Evolutionary conservation across 2,329 filamentous ascomycete species (phyloP), one percentile per base, ranked within the genome.

Genomic region (Oidium heveae): DNA sequence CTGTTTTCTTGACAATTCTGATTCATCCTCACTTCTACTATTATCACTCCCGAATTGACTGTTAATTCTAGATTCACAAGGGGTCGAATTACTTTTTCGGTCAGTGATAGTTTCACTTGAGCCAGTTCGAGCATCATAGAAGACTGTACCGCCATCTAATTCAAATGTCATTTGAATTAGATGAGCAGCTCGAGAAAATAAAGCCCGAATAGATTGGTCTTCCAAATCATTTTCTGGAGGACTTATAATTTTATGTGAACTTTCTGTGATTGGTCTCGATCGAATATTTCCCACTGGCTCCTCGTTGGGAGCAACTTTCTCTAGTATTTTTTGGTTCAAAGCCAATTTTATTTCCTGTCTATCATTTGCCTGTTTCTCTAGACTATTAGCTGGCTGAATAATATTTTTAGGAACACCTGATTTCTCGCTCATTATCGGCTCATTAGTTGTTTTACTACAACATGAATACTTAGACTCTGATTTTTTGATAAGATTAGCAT

Each of bases 131-230:
- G 62, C 63, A 58, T 65, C 63, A 52, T 63, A 64, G 41, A 66
- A 66, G 2, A 66, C 57, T 15, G 59, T 59, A 1, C 63, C 63
- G 1, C 64, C 64, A 53, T 66, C 63, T 7, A 66, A 60, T 52
- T 66, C 64, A 20, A 65, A 64, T 1, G 63, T 59, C 52, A 65
- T 63, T 34, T 63, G 56, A 16, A 66, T 65, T 1, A 66, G 54
- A 52, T 65, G 64, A 7, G 61, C 59, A 5, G 64, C 64, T n/a
- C 64, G 58, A 15, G 63, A 64, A 52, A 64, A 63, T 4, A 66
- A 34, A 1, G 58, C 9, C 52, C 60, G 61, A 54, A 63, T 58
- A 4, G 60, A 56, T 2, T 63, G 60, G 15, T 58, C 55, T 49
- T 65, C 64, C 0, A 61, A 61, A 1, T 61, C 59, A 4, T 59